phyloP scores from a whole-genome alignment of 2,329 filamentous ascomycete species.

The Zopfia rhizophila region DNA sequence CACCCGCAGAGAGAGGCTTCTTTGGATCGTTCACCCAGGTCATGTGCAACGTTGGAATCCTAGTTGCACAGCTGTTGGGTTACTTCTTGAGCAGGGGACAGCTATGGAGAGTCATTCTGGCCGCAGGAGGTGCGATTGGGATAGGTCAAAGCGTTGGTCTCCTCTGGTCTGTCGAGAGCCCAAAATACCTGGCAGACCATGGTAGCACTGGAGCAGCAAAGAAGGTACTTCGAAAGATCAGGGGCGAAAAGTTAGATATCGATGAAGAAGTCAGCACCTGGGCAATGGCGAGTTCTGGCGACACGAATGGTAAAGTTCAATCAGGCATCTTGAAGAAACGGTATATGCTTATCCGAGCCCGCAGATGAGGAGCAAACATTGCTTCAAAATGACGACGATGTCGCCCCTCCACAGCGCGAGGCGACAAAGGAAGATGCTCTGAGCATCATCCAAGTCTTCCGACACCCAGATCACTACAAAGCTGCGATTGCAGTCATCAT shows the following conservation, averaged over 20 bases:
- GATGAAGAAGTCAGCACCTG: constrained; percentile 74
- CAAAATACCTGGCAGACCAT: constrained; percentile 82
- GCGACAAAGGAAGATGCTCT: constrained; percentile 48
- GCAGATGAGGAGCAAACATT: constrained; percentile 76
- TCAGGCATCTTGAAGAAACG: too few species aligned
- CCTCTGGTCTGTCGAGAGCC: constrained; percentile 81
- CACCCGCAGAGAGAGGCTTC: constrained; percentile 74
- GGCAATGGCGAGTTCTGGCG: constrained; percentile 45
- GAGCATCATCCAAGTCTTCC: constrained; percentile 66
- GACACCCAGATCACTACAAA: constrained; percentile 75
- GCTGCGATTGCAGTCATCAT: constrained; percentile 90
- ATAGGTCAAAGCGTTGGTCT: constrained; percentile 74
- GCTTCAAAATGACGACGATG: constrained; percentile 58
- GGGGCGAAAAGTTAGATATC: constrained; percentile 75
- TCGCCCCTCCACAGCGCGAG: constrained; percentile 35
- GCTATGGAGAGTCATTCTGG: constrained; percentile 87
- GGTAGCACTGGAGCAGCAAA: constrained; percentile 70
- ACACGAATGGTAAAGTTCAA: constrained; percentile 42
- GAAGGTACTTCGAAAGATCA: constrained; percentile 76
- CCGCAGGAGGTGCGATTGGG: constrained; percentile 75
- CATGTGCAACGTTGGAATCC: constrained; percentile 90
- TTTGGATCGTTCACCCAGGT: constrained; percentile 89
- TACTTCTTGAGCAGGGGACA: constrained; percentile 85
- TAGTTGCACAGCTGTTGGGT: constrained; percentile 83
- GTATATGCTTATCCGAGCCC: neutral